phyloP scores from a whole-genome alignment of 78 protist genomes.

The Capsaspora owczarzaki region DNA sequence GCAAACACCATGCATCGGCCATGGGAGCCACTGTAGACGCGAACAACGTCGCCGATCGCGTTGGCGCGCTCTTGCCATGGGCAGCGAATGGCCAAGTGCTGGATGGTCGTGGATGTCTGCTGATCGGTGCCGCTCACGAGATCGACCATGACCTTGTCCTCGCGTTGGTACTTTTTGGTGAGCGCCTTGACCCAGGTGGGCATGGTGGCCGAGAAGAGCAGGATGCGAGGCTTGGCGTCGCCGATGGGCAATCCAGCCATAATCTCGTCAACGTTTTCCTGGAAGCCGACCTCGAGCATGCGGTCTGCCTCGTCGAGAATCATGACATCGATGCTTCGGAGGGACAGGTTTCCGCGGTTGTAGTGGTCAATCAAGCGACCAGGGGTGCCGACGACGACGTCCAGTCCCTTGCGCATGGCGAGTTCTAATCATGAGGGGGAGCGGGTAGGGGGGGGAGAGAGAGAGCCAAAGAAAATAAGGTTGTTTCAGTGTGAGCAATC shows the following conservation, averaged over 20 bases:
- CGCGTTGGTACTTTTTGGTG: background rate
- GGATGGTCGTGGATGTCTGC: background rate
- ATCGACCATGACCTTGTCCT: background rate
- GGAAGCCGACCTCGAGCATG: conserved; percentile 81
- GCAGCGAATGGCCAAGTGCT: conserved; percentile 15
- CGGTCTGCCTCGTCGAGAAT: conserved; percentile 98
- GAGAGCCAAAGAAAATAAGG: no score
- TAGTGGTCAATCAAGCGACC: conserved; percentile 97
- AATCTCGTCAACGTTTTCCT: conserved; percentile 84
- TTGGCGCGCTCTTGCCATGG: background rate
- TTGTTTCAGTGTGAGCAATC: no score
- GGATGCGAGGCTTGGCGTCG: conserved; percentile 5
- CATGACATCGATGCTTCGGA: background rate
- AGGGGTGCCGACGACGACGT: conserved; percentile 96
- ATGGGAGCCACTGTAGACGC: background rate
- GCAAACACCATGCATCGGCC: conserved; percentile 13
- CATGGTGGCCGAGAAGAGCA: conserved; percentile 65
- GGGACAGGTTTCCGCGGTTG: conserved; percentile 37
- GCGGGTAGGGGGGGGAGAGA: no score
- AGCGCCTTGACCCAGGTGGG: conserved; percentile 18
- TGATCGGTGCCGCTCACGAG: background rate
- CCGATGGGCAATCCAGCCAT: conserved; percentile 8
- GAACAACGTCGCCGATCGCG: conserved; percentile 10
- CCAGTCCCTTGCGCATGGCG: conserved; percentile 88
- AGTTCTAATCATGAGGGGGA: no score